Conservation (phyloP, 2,329 filamentous ascomycete species). For the Fulvia fulva region DNA sequence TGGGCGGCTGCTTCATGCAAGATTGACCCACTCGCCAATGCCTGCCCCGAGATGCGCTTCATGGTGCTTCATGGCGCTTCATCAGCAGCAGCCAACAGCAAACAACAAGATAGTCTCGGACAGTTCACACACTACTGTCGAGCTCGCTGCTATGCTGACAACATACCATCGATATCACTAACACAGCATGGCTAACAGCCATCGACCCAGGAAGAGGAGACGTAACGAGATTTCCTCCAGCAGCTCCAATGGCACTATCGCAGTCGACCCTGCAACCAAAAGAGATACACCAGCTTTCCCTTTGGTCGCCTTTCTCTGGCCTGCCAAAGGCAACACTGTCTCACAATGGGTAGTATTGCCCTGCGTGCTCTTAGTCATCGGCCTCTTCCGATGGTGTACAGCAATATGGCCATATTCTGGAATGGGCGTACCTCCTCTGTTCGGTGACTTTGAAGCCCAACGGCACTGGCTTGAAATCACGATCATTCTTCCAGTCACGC, state of each 20-base stretch:
- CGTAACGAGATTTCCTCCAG: constrained; percentile 38
- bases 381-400: constrained; percentile 88
- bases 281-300: constrained; percentile 70
- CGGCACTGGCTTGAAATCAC: constrained; percentile 99
- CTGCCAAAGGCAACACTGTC: constrained; percentile 60
- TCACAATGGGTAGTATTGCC: constrained; percentile 93
- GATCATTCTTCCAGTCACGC: constrained; percentile 77
- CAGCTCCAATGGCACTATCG: constrained; percentile 42
- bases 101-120: background rate
- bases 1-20: background rate
- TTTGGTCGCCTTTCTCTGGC: constrained; percentile 90
- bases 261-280: constrained; percentile 43
- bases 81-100: background rate
- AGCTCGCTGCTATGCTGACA: background rate
- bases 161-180: background rate
- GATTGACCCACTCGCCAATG: background rate
- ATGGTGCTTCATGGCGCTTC: background rate
- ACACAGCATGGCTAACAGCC: background rate
- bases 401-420: constrained; percentile 95
- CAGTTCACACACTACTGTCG: background rate
- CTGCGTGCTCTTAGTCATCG: constrained; percentile 81
- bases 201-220: constrained; percentile 40
- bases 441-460: constrained; percentile 96
- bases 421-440: constrained; percentile 78
- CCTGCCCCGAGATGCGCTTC: background rate